Percentiles rank a stretch among this genome's conserved stretches.
These are phyloP conservation scores for Phaeosphaeriaceae sp. DNA, from an alignment of 2,329 filamentous ascomycete genomes.

Conservation along the genomic window DNA sequence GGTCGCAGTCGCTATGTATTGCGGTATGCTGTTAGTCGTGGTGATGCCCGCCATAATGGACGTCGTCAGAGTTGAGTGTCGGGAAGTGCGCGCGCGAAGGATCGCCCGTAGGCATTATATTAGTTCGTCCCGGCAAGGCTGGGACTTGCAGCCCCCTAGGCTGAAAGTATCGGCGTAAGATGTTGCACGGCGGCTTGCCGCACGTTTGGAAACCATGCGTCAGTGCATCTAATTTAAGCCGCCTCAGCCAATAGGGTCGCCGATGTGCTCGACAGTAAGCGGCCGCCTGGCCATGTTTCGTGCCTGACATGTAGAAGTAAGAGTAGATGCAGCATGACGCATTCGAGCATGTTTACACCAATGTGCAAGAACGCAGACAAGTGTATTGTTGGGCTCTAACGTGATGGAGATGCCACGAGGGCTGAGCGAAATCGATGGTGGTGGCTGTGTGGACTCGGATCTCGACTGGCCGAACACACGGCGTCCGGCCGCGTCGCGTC, in stretches of 20 bases:
- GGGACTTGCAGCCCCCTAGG: not conserved
- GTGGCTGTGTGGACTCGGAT: conserved; percentile 1
- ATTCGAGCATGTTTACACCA: not conserved
- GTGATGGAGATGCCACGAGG: not conserved
- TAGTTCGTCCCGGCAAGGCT: not conserved
- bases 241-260: not conserved
- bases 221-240: not conserved
- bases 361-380: not conserved
- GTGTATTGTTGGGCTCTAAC: not conserved
- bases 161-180: not conserved
- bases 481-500: not conserved
- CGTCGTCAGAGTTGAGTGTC: not conserved
- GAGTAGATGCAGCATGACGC: not conserved
- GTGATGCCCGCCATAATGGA: conserved; percentile 4
- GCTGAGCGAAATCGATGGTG: not conserved
- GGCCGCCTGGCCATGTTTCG: not conserved
- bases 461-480: not conserved
- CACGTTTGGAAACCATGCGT: not conserved
- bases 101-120: conserved; percentile 5
- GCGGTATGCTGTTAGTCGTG: conserved; percentile 5
- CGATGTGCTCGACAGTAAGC: not conserved
- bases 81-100: not conserved
- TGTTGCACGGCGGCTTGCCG: not conserved
- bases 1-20: conserved; percentile 7
- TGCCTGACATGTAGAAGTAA: not conserved